phyloP scores from a whole-genome alignment of 441 rosid genomes.

The Hura crepitans region DNA sequence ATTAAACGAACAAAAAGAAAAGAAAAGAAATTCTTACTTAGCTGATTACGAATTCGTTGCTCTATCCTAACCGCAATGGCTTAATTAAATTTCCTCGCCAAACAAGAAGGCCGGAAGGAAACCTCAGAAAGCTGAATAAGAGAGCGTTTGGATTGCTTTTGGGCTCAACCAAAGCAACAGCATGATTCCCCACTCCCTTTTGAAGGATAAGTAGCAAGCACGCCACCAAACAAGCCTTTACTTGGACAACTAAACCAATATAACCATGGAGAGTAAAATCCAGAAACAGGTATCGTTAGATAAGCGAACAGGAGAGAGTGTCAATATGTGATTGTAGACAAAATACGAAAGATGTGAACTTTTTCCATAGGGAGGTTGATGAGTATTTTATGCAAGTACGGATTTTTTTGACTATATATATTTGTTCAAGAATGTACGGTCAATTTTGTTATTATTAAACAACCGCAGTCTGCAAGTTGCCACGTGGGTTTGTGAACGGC shows the following conservation, averaged over 20 bases:
- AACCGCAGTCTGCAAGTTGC: slow-evolving; percentile 29
- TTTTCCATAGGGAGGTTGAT: background rate
- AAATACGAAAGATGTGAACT: background rate
- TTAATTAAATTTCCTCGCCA: background rate
- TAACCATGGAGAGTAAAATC: background rate
- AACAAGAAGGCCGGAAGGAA: background rate
- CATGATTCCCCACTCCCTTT: slow-evolving; percentile 22
- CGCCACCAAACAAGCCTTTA: slow-evolving; percentile 26
- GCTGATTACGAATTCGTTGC: background rate
- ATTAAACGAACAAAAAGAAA: too few species aligned
- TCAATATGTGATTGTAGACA: background rate
- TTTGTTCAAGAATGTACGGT: background rate
- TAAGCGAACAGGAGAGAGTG: background rate
- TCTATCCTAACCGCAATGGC: background rate
- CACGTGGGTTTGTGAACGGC: slow-evolving; percentile 29
- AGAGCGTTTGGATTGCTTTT: slow-evolving; percentile 35
- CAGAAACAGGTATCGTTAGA: slow-evolving; percentile 4
- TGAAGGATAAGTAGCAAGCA: slow-evolving; percentile 30
- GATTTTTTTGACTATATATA: background rate
- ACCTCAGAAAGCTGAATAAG: slow-evolving; percentile 14
- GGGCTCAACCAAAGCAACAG: slow-evolving; percentile 28
- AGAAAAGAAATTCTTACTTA: background rate
- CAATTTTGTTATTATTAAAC: background rate
- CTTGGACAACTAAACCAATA: background rate
- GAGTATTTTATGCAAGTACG: background rate